Evolutionary conservation across 495 filamentous ascomycete species (phyloP).

Genomic region (Aspergillus hancockii): DNA sequence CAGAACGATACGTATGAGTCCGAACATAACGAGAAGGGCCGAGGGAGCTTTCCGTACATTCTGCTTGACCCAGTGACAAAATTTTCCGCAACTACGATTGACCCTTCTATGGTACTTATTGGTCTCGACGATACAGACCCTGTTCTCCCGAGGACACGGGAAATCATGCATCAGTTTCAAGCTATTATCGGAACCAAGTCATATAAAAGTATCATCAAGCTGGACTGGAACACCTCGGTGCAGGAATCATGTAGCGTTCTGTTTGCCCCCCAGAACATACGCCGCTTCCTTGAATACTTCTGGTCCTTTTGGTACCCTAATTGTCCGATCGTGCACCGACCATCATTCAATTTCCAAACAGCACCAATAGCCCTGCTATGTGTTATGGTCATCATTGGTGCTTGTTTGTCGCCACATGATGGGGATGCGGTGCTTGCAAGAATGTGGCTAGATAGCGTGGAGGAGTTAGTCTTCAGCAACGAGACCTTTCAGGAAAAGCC

Average conservation of each 20-base stretch:
- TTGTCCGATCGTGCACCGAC: conserved; percentile 27
- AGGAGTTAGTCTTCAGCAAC: conserved; percentile 23
- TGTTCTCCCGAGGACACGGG: conserved; percentile 12
- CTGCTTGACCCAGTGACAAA: neutral
- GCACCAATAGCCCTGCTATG: conserved; percentile 18
- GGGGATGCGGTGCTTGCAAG: conserved; percentile 10
- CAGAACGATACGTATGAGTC: neutral
- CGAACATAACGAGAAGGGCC: neutral
- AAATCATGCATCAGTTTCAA: conserved; percentile 18
- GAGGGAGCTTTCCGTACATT: neutral
- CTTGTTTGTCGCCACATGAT: conserved; percentile 22
- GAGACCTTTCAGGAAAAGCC: conserved; percentile 14
- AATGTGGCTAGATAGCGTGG: conserved; percentile 21
- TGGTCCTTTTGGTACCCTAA: conserved; percentile 30
- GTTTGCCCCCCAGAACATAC: conserved; percentile 20
- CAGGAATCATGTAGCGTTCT: conserved; percentile 12
- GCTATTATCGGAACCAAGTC: conserved; percentile 14
- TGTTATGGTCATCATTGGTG: conserved; percentile 27
- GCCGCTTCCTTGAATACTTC: conserved; percentile 26
- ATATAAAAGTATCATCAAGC: conserved; percentile 16
- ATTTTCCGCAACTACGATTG: conserved; percentile 1
- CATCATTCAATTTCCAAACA: conserved; percentile 17
- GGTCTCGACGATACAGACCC: neutral
- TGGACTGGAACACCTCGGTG: conserved; percentile 17
- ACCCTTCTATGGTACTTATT: conserved; percentile 11